Conservation (phyloP, 176 grass and related monocot genomes). For the Rhynchospora pubera region DNA sequence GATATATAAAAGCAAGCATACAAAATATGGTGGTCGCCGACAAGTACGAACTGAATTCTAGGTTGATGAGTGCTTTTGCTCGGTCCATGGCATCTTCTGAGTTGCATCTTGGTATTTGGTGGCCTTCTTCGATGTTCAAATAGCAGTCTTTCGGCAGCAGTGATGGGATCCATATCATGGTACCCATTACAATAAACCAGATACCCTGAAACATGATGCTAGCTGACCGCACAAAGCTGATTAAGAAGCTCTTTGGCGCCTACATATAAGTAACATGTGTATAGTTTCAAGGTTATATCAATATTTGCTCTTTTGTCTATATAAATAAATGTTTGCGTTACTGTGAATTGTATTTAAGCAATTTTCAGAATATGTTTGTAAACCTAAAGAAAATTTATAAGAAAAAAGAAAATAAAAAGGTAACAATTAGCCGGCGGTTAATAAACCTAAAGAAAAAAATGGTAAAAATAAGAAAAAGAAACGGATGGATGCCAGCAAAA, state of each 20-base stretch:
- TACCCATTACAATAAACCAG: slow-evolving; percentile 56
- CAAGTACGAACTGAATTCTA: slow-evolving; percentile 63
- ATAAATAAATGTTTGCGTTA: no score
- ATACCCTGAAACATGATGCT: slow-evolving; percentile 61
- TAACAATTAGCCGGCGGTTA: no score
- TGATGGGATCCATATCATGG: slow-evolving; percentile 53
- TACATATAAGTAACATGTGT: no score
- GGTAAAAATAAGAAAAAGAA: no score
- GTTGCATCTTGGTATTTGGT: slow-evolving; percentile 40
- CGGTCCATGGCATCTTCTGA: slow-evolving; percentile 39
- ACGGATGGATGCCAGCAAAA: no score
- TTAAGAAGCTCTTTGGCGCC: slow-evolving; percentile 43
- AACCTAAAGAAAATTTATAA: no score
- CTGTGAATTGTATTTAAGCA: no score
- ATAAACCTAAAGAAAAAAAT: no score
- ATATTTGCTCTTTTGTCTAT: no score
- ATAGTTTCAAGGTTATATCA: no score
- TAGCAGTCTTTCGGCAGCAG: slow-evolving; percentile 41
- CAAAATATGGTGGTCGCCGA: slow-evolving; percentile 37
- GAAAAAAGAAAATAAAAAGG: no score
- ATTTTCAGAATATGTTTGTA: no score
- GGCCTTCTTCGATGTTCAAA: slow-evolving; percentile 45
- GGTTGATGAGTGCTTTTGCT: slow-evolving; percentile 58
- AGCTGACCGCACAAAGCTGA: slow-evolving; percentile 41
- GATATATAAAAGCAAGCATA: slow-evolving; percentile 31